Percentiles rank a stretch among this genome's conserved stretches.
Conservation (phyloP, 495 filamentous ascomycete genomes). For the Penicillium roqueforti region DNA sequence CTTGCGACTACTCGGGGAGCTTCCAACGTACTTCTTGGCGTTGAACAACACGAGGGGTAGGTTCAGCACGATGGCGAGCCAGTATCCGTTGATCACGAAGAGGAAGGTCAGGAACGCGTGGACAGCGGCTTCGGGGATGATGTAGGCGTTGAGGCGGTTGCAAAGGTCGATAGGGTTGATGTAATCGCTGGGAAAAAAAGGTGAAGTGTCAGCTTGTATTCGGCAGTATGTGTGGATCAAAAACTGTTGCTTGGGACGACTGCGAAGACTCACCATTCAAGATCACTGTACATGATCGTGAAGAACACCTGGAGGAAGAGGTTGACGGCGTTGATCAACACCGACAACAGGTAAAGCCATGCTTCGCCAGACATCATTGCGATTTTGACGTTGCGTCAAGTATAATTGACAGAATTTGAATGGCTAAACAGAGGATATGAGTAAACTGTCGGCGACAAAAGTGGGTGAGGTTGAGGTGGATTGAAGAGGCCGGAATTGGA, state of each 20-base stretch:
- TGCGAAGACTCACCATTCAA: slow-evolving; percentile 77
- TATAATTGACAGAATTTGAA: slow-evolving; percentile 6
- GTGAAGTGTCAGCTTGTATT: slow-evolving; percentile 18
- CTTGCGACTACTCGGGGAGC: not conserved
- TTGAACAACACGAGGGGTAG: slow-evolving; percentile 91
- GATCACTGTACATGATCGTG: slow-evolving; percentile 99
- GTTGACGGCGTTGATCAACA: slow-evolving; percentile 99
- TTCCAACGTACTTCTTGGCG: slow-evolving; percentile 78
- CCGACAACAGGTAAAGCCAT: slow-evolving; percentile 97
- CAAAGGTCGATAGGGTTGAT: slow-evolving; percentile 99
- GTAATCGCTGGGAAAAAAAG: slow-evolving; percentile 69
- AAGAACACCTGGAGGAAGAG: slow-evolving; percentile 99
- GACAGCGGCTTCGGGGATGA: slow-evolving; percentile 96
- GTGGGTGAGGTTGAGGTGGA: slow-evolving; percentile 11
- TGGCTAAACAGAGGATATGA: slow-evolving; percentile 9
- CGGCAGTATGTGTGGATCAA: not conserved
- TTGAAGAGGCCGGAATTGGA: slow-evolving; percentile 26
- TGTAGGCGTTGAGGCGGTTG: slow-evolving; percentile 99
- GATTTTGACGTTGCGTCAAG: slow-evolving; percentile 8
- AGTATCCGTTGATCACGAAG: slow-evolving; percentile 98
- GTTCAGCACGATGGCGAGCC: slow-evolving; percentile 89
- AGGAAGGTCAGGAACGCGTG: slow-evolving; percentile 91
- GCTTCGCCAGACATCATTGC: slow-evolving; percentile 94
- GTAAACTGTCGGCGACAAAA: slow-evolving; percentile 5
- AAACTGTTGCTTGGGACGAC: not conserved